Evolutionary conservation across 345 rosid species (phyloP).

Genomic region (Heritiera littoralis): DNA sequence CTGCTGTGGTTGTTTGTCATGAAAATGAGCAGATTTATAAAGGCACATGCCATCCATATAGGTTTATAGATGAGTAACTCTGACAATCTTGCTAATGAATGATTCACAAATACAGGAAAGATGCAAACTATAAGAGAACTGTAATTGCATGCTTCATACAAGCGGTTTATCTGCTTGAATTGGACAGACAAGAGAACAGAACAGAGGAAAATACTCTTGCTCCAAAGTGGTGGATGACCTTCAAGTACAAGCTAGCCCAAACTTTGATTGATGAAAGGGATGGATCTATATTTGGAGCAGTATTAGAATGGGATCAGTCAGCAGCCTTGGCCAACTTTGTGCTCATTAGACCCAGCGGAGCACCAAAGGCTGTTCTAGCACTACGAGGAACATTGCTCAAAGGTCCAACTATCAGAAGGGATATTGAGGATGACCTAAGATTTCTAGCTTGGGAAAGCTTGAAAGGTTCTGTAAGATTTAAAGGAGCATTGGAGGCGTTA

Average conservation of each 20-base stretch:
- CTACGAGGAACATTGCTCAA: constrained; percentile 86
- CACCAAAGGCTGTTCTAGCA: constrained; percentile 80
- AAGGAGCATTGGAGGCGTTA: constrained; percentile 62
- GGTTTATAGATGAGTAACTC: constrained; percentile 3
- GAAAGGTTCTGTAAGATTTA: constrained; percentile 87
- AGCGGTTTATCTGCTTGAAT: constrained; percentile 87
- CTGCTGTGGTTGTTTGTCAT: not conserved
- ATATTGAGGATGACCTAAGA: constrained; percentile 89
- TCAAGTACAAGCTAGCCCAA: constrained; percentile 75
- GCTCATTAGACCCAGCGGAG: constrained; percentile 86
- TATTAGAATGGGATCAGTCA: constrained; percentile 89
- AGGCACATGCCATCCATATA: not conserved
- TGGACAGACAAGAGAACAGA: constrained; percentile 85
- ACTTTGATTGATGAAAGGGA: constrained; percentile 80
- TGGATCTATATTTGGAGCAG: constrained; percentile 82
- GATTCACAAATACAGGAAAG: constrained; percentile 56
- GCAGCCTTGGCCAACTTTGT: constrained; percentile 81
- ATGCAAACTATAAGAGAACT: constrained; percentile 84
- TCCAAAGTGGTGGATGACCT: constrained; percentile 90
- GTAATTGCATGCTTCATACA: constrained; percentile 95
- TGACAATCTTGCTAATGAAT: not conserved
- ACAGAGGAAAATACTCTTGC: constrained; percentile 69
- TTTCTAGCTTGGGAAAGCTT: constrained; percentile 97
- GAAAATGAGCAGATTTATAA: not conserved
- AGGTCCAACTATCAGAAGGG: constrained; percentile 76